A percentile compares a stretch with the other conserved stretches of the same genome.
Conservation (phyloP, 768 basidiomycete genomes). For the Tulasnella calospora region DNA sequence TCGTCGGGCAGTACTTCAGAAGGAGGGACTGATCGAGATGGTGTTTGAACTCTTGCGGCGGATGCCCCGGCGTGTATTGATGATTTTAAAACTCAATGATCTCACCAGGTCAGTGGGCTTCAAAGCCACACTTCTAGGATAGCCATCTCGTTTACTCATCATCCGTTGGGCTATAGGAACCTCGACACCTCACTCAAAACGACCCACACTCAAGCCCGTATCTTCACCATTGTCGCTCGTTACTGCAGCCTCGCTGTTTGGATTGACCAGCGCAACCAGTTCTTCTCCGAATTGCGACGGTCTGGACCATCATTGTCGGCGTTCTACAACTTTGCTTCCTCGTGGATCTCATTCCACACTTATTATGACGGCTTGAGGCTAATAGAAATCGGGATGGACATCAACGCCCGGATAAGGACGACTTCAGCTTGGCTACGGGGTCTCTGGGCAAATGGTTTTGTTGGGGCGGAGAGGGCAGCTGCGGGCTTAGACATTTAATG, state of each 20-base stretch:
- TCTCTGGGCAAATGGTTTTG: constrained; percentile 52
- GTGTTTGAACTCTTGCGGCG: constrained; percentile 84
- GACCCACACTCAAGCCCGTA: constrained; percentile 65
- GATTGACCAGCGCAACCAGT: constrained; percentile 56
- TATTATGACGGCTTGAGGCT: constrained; percentile 49
- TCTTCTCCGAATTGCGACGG: constrained; percentile 33
- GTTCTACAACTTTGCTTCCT: constrained; percentile 48
- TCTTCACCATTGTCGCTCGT: constrained; percentile 87
- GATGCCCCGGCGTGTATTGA: constrained; percentile 76
- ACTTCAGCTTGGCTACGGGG: constrained; percentile 66
- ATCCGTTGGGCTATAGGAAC: constrained; percentile 44
- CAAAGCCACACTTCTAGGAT: not conserved
- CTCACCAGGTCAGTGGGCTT: constrained; percentile 55
- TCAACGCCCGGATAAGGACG: constrained; percentile 49
- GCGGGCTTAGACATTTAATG: constrained; percentile 49
- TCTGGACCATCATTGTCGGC: constrained; percentile 31
- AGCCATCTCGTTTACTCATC: not conserved
- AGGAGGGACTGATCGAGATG: constrained; percentile 75
- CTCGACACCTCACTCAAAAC: constrained; percentile 82
- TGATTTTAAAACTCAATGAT: constrained; percentile 84
- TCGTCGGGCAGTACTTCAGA: constrained; percentile 71
- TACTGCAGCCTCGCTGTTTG: constrained; percentile 79
- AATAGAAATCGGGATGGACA: constrained; percentile 60
- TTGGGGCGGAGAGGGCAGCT: constrained; percentile 65
- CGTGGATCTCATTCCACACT: constrained; percentile 67